A percentile compares a stretch with the other conserved stretches of the same genome.
Evolutionary conservation across 371 early-diverging fungal species (phyloP).

Genomic region (Mucor piriformis): DNA sequence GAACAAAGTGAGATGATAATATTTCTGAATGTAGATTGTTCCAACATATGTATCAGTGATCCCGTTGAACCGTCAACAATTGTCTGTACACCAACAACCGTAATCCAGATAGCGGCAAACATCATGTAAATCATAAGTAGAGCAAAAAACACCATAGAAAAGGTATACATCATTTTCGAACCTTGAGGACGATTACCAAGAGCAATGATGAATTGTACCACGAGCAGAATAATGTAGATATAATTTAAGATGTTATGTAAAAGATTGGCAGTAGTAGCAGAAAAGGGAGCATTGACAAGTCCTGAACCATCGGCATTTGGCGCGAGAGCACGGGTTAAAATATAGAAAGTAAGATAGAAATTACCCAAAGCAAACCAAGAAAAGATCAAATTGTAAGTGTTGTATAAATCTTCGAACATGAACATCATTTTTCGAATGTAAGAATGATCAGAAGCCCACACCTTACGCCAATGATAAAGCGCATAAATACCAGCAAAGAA

Average conservation of each 20-base stretch:
- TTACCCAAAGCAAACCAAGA: constrained; percentile 78
- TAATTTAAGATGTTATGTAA: constrained; percentile 50
- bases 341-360: constrained; percentile 83
- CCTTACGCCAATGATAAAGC: constrained; percentile 57
- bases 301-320: constrained; percentile 23
- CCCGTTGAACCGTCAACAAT: constrained; percentile 29
- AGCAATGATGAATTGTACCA: constrained; percentile 68
- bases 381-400: constrained; percentile 63
- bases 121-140: constrained; percentile 63
- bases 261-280: constrained; percentile 25
- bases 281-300: constrained; percentile 30
- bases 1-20: constrained; percentile 62
- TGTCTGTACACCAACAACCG: constrained; percentile 41
- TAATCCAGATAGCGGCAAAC: constrained; percentile 60
- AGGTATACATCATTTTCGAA: constrained; percentile 43
- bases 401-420: constrained; percentile 68
- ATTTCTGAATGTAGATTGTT: constrained; percentile 51
- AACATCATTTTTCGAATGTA: constrained; percentile 65
- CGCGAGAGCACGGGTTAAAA: constrained; percentile 54
- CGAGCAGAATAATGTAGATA: constrained; percentile 66
- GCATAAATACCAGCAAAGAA: constrained; percentile 74
- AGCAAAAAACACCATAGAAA: constrained; percentile 55
- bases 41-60: constrained; percentile 27
- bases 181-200: constrained; percentile 86
- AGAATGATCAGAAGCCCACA: constrained; percentile 67